Evolutionary conservation across 169 alveolate genomes (phyloP).

Genomic region (Haemoproteus tartakovskyi): DNA sequence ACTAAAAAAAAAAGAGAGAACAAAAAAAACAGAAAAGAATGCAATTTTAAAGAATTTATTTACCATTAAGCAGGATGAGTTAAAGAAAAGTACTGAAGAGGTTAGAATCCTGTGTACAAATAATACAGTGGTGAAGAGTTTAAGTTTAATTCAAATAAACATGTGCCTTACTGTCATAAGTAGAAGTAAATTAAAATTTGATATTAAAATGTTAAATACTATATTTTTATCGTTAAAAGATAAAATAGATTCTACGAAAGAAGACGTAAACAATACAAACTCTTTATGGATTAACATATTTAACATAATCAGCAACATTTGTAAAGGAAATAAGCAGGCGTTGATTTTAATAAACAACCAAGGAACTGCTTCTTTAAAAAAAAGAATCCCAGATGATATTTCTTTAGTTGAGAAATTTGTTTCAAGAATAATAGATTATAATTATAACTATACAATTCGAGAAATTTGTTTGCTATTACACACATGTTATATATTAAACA

Average conservation of each 20-base stretch:
- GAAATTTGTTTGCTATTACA: conserved; percentile 8
- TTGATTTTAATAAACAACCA: conserved; percentile 15
- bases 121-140: not conserved
- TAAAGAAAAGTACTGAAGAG: not conserved
- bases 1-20: conserved; percentile 8
- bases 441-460: not conserved
- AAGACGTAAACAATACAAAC: conserved; percentile 27
- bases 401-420: not conserved
- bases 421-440: not conserved
- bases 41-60: too few species aligned
- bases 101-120: conserved; percentile 24
- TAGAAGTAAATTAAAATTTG: conserved; percentile 29
- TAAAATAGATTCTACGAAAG: not conserved
- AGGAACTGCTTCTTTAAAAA: too few species aligned
- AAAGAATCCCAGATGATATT: not conserved
- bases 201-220: conserved; percentile 7
- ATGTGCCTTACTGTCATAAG: conserved; percentile 35
- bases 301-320: conserved; percentile 11
- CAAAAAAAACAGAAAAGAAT: not conserved
- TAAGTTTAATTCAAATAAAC: conserved; percentile 35
- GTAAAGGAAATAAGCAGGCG: conserved; percentile 7
- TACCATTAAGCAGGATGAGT: too few species aligned
- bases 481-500: conserved; percentile 3
- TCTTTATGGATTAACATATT: conserved; percentile 44
- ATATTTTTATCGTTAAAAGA: conserved; percentile 24